Evolutionary conservation across 352 stramenopile genomes (phyloP).

Genomic region (Saprolegnia diclina): DNA sequence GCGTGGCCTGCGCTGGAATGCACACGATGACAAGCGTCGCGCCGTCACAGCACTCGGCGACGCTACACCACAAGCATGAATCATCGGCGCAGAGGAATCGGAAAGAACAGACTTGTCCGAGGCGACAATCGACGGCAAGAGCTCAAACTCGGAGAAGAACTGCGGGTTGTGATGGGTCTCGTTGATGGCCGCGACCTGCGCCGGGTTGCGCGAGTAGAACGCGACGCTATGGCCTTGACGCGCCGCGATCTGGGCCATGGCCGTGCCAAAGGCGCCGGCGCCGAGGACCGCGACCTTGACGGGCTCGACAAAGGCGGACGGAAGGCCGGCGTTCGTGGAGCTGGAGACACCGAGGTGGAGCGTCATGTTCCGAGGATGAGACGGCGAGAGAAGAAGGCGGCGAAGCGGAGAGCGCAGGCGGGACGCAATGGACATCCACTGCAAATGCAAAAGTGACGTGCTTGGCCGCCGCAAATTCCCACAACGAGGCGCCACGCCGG

Average conservation of each 20-base stretch:
- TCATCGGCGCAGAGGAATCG: neutral
- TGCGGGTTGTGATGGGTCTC: conserved; percentile 82
- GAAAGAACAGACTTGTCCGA: conserved; percentile 55
- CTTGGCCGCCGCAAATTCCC: neutral
- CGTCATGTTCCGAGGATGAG: conserved; percentile 6
- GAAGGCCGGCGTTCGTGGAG: conserved; percentile 51
- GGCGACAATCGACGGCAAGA: conserved; percentile 79
- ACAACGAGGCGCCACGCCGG: neutral
- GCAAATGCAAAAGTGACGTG: conserved; percentile 12
- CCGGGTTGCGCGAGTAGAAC: conserved; percentile 86
- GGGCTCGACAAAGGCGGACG: conserved; percentile 62
- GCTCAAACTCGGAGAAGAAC: conserved; percentile 86
- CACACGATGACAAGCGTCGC: conserved; percentile 93
- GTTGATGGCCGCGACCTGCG: conserved; percentile 91
- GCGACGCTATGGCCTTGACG: conserved; percentile 86
- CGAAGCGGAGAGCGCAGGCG: neutral
- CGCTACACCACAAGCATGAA: conserved; percentile 23
- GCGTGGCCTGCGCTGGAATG: conserved; percentile 93
- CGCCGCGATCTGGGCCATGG: conserved; percentile 89
- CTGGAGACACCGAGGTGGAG: conserved; percentile 24
- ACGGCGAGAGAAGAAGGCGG: neutral
- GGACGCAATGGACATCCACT: conserved; percentile 11
- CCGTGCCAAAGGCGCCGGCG: conserved; percentile 94
- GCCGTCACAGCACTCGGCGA: conserved; percentile 76
- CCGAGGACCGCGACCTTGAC: conserved; percentile 87